Evolutionary conservation across 2,329 filamentous ascomycete species (phyloP), one percentile per base, ranked within the genome.

Genomic region (Neofusicoccum sp.): DNA sequence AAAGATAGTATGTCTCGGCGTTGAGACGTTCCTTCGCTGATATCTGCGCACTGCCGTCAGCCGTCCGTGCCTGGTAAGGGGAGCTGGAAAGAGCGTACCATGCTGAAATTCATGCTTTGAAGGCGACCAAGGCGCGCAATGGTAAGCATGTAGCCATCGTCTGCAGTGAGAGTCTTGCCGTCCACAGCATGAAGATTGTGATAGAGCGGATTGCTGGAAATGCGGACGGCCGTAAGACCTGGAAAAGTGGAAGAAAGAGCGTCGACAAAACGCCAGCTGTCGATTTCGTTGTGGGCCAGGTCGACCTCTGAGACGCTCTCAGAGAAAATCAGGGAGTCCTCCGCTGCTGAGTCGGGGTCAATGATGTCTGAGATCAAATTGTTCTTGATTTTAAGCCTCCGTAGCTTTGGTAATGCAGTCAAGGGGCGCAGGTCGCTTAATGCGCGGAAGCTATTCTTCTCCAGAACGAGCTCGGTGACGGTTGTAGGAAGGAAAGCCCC

Each of bases 1-100:
- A 90, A 9, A 98, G 84, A 73, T 99, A 99, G 73, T 96, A 99
- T 69, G 93, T 88, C 68, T 98, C 95, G 4, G 92, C 92, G 69
- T 98, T 95, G 58, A 86, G 82, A 16, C 93, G 86, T 72, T 98
- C 93, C 43, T 88, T 85, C 1, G 80, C 67, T 0, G 86, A 87
- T 66, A 98, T 87, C 14, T 67, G 8, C 26, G 12, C 51, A 24
- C 9, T 5, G 47, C 20, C 6, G 30, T 56, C 38, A 56, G 51
- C 38, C 26, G 8, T 16, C 1, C 26, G 49, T 61, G 26, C 28
- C 11, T 43, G 20, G 9, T 11, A 16, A 8, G 11, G 14, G 24
- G 16, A 14, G 1, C 4, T 33, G 7, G 26, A 14, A 9, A 40
- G 20, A n/a, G 6, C 38, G 6, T 40, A 56, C 51, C 1, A 73